Conservation (phyloP, 2,329 filamentous ascomycete species). For the Biscogniauxia sp. region DNA sequence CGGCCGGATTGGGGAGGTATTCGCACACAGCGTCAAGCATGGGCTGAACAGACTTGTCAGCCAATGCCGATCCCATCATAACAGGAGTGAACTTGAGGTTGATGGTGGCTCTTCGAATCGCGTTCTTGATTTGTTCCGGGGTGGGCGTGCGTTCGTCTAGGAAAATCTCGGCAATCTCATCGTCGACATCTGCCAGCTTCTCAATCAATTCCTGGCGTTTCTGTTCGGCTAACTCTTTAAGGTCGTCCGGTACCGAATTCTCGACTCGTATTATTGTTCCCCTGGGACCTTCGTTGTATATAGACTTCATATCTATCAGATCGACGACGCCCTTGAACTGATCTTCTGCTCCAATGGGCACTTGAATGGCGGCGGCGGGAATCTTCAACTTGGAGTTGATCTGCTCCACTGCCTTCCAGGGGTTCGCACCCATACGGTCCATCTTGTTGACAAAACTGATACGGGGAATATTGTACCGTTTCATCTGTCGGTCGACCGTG, state of each 20-base stretch:
- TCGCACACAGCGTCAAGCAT: constrained; percentile 97
- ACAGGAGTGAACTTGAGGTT: constrained; percentile 88
- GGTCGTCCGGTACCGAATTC: constrained; percentile 79
- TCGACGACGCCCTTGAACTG: constrained; percentile 92
- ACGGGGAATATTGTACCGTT: constrained; percentile 92
- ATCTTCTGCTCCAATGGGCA: constrained; percentile 91
- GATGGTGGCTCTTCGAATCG: constrained; percentile 89
- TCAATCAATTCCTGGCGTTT: constrained; percentile 86
- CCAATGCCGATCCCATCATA: constrained; percentile 92
- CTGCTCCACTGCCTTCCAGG: constrained; percentile 95
- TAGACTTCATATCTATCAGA: constrained; percentile 84
- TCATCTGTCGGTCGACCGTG: constrained; percentile 98
- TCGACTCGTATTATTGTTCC: constrained; percentile 75
- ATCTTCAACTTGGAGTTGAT: constrained; percentile 97
- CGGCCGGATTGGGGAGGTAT: constrained; percentile 86
- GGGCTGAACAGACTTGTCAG: constrained; percentile 91
- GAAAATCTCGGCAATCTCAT: constrained; percentile 95
- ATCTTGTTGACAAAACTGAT: constrained; percentile 99
- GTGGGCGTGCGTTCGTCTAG: constrained; percentile 82
- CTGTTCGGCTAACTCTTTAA: constrained; percentile 74
- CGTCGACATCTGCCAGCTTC: constrained; percentile 94
- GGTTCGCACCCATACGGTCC: constrained; percentile 98
- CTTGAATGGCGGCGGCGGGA: constrained; percentile 86
- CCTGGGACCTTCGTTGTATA: constrained; percentile 84
- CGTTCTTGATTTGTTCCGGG: constrained; percentile 80